Evolutionary conservation across 169 alveolate species (phyloP), one percentile per base, ranked within the genome.

Genomic region (Eimeria mitis): DNA sequence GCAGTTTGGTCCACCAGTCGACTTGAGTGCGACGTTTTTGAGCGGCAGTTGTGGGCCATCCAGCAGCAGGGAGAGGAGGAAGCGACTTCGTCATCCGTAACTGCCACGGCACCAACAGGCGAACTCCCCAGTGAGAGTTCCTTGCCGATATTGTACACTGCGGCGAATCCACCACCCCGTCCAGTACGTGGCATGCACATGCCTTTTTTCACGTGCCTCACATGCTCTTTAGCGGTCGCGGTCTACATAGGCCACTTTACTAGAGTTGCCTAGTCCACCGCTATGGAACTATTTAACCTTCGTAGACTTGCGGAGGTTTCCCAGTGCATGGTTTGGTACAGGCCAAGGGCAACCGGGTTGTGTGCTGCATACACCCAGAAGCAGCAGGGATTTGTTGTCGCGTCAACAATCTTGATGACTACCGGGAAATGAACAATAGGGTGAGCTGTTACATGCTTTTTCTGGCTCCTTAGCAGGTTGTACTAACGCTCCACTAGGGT

Each of bases 11-110:
- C 96, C 21, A 31, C 42, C 68, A 94, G 94, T 70, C 94, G 96
- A 54, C 96, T 94, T 42, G 96, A 84, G 75, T 83, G 96, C 23
- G 94, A 94, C 94, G 94, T 94, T n/a, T 94, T 83, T 70, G 96
- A 84, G 89, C 49, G 68, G 78, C 92, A 81, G 78, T 76, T 94
- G 76, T 89, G 94, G 65, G 94, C 94, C n/a, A 61, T 87, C 54
- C 94, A 87, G 83, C 94, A 61, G 49, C 94, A 87, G 28, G 94
- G 94, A 61, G 94, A 63, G 83, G 94, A 65, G 52, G 94, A 87
- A 47, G 44, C 68, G 54, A 87, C 94, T 2, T 65, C 94, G 47
- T 9, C 94, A 40, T 61, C 94, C 16, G 54, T 61, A 9, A 65
- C 94, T 9, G 94, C 94, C 16, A 87, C 94, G 21, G 61, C 94